Conservation (phyloP, 2,329 filamentous ascomycete genomes). For the Acrodontium crateriforme region DNA sequence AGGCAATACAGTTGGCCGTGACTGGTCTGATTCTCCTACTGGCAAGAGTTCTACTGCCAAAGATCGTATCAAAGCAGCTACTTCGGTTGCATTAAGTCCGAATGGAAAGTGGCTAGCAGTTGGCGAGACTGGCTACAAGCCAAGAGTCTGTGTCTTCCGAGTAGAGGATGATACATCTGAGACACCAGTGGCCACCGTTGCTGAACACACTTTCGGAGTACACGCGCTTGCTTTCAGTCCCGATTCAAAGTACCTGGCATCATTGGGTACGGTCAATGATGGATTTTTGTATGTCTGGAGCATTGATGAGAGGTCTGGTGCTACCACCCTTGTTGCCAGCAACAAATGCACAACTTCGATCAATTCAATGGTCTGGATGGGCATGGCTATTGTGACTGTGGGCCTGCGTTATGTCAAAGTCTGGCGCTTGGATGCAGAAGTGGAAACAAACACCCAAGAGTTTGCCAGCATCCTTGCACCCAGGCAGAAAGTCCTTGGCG, state of each 20-base stretch:
- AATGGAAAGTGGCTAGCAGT: constrained; percentile 82
- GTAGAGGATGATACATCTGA: constrained; percentile 65
- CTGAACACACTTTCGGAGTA: constrained; percentile 83
- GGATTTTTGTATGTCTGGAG: constrained; percentile 88
- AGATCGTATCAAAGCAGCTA: constrained; percentile 88
- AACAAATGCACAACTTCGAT: constrained; percentile 88
- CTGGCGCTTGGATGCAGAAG: constrained; percentile 66
- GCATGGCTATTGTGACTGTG: constrained; percentile 66
- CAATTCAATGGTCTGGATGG: constrained; percentile 82
- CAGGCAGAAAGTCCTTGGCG: constrained; percentile 57
- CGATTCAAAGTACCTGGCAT: constrained; percentile 75
- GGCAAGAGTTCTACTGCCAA: constrained; percentile 74
- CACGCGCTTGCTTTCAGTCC: constrained; percentile 78
- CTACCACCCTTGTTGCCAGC: constrained; percentile 64
- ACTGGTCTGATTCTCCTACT: constrained; percentile 43
- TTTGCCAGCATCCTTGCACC: constrained; percentile 25
- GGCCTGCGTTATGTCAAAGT: constrained; percentile 87
- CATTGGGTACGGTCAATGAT: constrained; percentile 77
- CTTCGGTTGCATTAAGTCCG: constrained; percentile 74
- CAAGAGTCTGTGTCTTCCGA: constrained; percentile 79
- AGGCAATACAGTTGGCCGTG: constrained; percentile 21
- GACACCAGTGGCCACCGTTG: constrained; percentile 67
- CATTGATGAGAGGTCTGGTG: constrained; percentile 68
- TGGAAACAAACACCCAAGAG: constrained; percentile 11
- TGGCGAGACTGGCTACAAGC: constrained; percentile 87